Evolutionary conservation across 2,329 filamentous ascomycete species (phyloP).

Genomic region (Talaromyces sp.): DNA sequence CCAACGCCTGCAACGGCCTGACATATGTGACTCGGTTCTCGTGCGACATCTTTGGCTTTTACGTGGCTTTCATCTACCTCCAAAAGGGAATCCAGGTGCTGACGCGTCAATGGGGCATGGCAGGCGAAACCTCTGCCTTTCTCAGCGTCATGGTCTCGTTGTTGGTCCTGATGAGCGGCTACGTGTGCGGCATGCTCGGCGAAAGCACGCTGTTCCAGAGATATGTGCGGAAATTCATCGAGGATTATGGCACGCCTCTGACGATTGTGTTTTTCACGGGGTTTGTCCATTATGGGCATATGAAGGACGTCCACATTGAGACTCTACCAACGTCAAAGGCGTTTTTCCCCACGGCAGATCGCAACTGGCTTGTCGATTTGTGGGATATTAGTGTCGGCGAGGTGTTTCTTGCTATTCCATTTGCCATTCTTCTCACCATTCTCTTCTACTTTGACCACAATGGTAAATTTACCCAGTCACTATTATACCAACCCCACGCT

Average conservation of each 20-base stretch:
- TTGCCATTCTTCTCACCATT: slow-evolving; percentile 75
- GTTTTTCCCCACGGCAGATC: slow-evolving; percentile 70
- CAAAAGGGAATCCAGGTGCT: slow-evolving; percentile 88
- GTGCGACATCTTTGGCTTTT: slow-evolving; percentile 91
- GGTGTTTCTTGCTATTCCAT: slow-evolving; percentile 80
- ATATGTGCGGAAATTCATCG: slow-evolving; percentile 72
- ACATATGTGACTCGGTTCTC: slow-evolving; percentile 86
- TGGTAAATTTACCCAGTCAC: slow-evolving; percentile 47
- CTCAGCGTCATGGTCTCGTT: slow-evolving; percentile 71
- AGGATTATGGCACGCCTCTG: slow-evolving; percentile 82
- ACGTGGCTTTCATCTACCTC: slow-evolving; percentile 85
- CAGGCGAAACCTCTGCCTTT: slow-evolving; percentile 60
- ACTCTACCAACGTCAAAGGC: slow-evolving; percentile 69
- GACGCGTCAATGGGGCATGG: slow-evolving; percentile 62
- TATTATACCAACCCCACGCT: not conserved
- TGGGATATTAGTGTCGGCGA: slow-evolving; percentile 70
- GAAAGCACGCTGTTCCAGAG: slow-evolving; percentile 67
- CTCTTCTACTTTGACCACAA: slow-evolving; percentile 91
- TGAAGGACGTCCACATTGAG: slow-evolving; percentile 64
- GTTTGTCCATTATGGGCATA: slow-evolving; percentile 79
- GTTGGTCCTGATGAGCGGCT: slow-evolving; percentile 72
- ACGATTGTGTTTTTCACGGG: slow-evolving; percentile 84
- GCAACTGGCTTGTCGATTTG: slow-evolving; percentile 74
- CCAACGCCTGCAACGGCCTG: slow-evolving; percentile 83
- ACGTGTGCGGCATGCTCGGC: slow-evolving; percentile 67